Evolutionary conservation across 176 grass and related monocot species (phyloP).

Genomic region (Leersia perrieri): DNA sequence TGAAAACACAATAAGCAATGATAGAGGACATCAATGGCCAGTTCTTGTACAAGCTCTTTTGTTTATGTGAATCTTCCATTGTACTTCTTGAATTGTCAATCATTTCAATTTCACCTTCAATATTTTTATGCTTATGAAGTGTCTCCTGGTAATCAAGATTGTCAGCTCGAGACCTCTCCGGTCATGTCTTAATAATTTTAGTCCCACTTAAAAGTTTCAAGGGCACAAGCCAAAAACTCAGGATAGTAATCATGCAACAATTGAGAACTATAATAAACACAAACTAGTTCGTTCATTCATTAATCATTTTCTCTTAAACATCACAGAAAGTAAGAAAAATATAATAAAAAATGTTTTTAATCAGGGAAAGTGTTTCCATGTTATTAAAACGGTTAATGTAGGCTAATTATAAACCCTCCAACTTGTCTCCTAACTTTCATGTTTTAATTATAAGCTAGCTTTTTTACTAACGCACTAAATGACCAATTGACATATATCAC

Average conservation of each 20-base stretch:
- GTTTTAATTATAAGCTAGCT: background rate
- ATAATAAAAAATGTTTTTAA: no score
- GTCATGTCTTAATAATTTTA: background rate
- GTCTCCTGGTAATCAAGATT: conserved; percentile 56
- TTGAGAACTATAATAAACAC: background rate
- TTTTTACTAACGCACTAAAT: background rate
- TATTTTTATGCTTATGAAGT: conserved; percentile 61
- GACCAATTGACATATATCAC: background rate
- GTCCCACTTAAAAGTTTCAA: no score
- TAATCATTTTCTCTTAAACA: background rate
- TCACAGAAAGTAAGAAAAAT: background rate
- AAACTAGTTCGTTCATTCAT: background rate
- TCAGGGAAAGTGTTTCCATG: background rate
- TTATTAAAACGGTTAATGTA: background rate
- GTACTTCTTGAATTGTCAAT: conserved; percentile 13
- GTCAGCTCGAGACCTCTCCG: background rate
- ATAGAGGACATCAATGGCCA: conserved; percentile 81
- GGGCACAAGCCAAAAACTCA: background rate
- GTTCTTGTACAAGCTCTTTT: conserved; percentile 59
- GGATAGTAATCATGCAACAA: background rate
- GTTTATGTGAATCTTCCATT: conserved; percentile 1
- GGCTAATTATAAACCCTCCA: background rate
- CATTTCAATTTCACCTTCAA: conserved; percentile 7
- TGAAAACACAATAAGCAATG: conserved; percentile 60
- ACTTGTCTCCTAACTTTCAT: background rate